Evolutionary conservation across 2,329 filamentous ascomycete genomes (phyloP).

Genomic region (Bertia moriformis): DNA sequence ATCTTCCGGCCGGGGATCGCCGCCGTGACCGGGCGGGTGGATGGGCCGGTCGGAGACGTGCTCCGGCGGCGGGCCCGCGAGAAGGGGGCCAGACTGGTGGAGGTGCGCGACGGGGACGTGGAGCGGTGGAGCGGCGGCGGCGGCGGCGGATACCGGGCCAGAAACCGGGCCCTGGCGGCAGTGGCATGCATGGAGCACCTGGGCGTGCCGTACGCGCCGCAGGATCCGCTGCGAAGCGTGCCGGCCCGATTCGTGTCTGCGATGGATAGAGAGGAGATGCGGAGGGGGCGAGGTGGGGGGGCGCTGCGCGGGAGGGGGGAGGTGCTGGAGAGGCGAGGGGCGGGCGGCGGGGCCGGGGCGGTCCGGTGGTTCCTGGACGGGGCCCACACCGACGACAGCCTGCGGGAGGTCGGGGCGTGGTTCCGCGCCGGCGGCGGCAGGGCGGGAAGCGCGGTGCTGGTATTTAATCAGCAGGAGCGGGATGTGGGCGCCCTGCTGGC

Average conservation of each 20-base stretch:
- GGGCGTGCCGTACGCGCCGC: slow-evolving; percentile 13
- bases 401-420: slow-evolving; percentile 65
- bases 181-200: slow-evolving; percentile 20
- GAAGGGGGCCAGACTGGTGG: slow-evolving; percentile 5
- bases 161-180: slow-evolving; percentile 10
- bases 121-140: too few relatives aligned
- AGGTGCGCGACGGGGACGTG: too few relatives aligned
- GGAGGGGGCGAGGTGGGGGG: slow-evolving; percentile 49
- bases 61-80: slow-evolving; percentile 20
- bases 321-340: slow-evolving; percentile 34
- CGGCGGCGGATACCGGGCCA: too few relatives aligned
- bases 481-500: too few relatives aligned
- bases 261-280: slow-evolving; percentile 41
- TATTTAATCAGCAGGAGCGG: slow-evolving; percentile 96
- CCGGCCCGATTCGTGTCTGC: too few relatives aligned
- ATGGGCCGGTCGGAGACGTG: slow-evolving; percentile 37
- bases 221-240: too few relatives aligned
- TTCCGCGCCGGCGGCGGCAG: slow-evolving; percentile 32
- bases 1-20: slow-evolving; percentile 59
- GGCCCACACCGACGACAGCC: slow-evolving; percentile 74
- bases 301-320: slow-evolving; percentile 74
- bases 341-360: too few relatives aligned
- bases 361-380: slow-evolving; percentile 76
- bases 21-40: slow-evolving; percentile 39
- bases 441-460: slow-evolving; percentile 33